Percentiles rank a stretch among this genome's conserved stretches.
Conservation (phyloP, 192 early-diverging fungal genomes). For the Backusella tarrabulga region DNA sequence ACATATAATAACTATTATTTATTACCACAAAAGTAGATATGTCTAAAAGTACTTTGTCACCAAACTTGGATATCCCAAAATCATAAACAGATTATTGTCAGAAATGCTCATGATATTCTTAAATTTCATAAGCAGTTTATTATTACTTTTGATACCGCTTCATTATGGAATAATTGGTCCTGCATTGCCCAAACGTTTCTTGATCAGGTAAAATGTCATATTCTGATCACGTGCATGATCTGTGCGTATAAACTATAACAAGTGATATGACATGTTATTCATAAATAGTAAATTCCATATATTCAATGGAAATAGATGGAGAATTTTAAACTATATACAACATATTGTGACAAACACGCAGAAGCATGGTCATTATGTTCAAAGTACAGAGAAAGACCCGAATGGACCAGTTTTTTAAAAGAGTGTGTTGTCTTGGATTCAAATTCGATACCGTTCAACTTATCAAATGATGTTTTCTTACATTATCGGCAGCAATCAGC, state of each 20-base stretch:
- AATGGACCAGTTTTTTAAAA: constrained; percentile 27
- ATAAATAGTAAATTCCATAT: background rate
- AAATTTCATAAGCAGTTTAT: constrained; percentile 18
- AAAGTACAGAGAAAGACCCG: constrained; percentile 25
- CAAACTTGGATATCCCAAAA: constrained; percentile 24
- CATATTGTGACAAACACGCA: constrained; percentile 25
- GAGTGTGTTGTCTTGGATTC: constrained; percentile 10
- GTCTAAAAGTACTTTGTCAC: constrained; percentile 11
- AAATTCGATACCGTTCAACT: background rate
- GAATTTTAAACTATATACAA: constrained; percentile 18
- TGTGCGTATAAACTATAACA: background rate
- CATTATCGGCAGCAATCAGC: background rate
- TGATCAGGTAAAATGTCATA: constrained; percentile 21
- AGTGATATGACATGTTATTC: background rate
- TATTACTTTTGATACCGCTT: constrained; percentile 12
- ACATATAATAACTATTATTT: background rate
- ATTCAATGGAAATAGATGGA: background rate
- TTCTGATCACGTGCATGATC: background rate
- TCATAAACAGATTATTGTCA: constrained; percentile 17
- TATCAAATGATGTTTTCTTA: background rate
- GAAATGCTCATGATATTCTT: constrained; percentile 24
- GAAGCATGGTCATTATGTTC: constrained; percentile 17
- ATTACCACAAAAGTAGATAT: constrained; percentile 8
- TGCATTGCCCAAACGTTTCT: constrained; percentile 22
- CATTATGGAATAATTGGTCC: constrained; percentile 2